Percentiles rank a stretch among this genome's conserved stretches.
phyloP scores from a whole-genome alignment of 768 basidiomycete species.

The Lactarius hatsudake region DNA sequence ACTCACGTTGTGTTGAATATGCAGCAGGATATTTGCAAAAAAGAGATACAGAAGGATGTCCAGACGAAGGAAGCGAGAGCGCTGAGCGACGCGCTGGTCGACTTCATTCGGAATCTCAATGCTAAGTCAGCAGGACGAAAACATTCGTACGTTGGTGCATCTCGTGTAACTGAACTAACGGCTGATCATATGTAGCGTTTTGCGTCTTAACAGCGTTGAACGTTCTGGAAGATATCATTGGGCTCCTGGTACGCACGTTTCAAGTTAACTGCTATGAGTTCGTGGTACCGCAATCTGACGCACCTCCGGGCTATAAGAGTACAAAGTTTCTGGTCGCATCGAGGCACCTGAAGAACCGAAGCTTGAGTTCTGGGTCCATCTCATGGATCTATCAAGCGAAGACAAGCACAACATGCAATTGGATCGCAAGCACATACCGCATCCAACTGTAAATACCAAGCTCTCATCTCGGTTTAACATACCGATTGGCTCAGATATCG shows the following conservation, averaged over 20 bases:
- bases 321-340: not conserved
- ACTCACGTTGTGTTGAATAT: not conserved
- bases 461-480: slow-evolving; percentile 10
- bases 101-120: slow-evolving; percentile 14
- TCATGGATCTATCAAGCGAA: slow-evolving; percentile 1
- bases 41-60: not conserved
- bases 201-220: slow-evolving; percentile 3
- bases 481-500: not conserved
- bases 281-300: not conserved
- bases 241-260: too few species aligned
- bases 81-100: not conserved
- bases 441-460: not conserved
- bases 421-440: slow-evolving; percentile 8
- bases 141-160: not conserved
- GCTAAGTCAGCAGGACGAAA: not conserved
- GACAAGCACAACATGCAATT: slow-evolving; percentile 9
- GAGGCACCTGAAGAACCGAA: not conserved
- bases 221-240: too few species aligned
- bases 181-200: not conserved
- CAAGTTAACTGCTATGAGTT: too few species aligned
- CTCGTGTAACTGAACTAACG: not conserved
- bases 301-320: not conserved
- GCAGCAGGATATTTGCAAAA: slow-evolving; percentile 8
- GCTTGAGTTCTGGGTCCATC: not conserved
- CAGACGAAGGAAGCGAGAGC: not conserved